These are phyloP conservation scores for Daedaleopsis sinensis DNA, from an alignment of 768 basidiomycete genomes.

Conservation along the genomic window DNA sequence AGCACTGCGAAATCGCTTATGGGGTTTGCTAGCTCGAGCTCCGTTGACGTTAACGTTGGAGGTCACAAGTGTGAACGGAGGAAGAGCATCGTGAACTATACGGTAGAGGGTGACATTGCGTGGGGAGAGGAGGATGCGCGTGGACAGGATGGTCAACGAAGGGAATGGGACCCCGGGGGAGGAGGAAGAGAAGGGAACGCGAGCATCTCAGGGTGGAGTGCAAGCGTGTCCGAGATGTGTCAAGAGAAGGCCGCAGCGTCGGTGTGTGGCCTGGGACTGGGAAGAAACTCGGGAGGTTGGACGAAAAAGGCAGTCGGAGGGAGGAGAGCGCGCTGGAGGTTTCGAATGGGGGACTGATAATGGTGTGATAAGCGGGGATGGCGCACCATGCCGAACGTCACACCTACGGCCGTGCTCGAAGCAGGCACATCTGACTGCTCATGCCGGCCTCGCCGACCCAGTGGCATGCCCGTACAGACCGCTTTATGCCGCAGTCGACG, in stretches of 20 bases:
- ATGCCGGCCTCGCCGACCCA: neutral
- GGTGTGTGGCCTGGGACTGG: neutral
- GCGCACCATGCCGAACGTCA: conserved; percentile 6
- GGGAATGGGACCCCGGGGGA: neutral
- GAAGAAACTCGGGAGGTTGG: conserved; percentile 2
- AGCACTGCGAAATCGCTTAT: neutral
- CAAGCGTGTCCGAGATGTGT: neutral
- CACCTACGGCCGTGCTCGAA: conserved; percentile 2
- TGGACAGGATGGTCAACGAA: neutral
- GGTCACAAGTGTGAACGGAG: neutral
- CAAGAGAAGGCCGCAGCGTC: neutral
- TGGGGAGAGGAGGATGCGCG: neutral
- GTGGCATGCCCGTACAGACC: too few relatives aligned
- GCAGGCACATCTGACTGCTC: conserved; percentile 6
- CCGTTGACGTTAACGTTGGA: too few relatives aligned
- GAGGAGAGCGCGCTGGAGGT: neutral
- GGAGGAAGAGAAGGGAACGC: neutral
- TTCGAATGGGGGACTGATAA: conserved; percentile 25
- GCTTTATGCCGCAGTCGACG: neutral
- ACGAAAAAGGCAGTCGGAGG: conserved; percentile 9
- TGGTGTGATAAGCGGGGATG: conserved; percentile 13
- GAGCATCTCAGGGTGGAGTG: neutral
- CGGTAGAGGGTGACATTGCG: neutral
- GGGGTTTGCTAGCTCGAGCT: too few relatives aligned
- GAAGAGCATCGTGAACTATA: neutral